Evolutionary conservation across 2,329 filamentous ascomycete genomes (phyloP).

Genomic region (Scytalidium lignicola): DNA sequence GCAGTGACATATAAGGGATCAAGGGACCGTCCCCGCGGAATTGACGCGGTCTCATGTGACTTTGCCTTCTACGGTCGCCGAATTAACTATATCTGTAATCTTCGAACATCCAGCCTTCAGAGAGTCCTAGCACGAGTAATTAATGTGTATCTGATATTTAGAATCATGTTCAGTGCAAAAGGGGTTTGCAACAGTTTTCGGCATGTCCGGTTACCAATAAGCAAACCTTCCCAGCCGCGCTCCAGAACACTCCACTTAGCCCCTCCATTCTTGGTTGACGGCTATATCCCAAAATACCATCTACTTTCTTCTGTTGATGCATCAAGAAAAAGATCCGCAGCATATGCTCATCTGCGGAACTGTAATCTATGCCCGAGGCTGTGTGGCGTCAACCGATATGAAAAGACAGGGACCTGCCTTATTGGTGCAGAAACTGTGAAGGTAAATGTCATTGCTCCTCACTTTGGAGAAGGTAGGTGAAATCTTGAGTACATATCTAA

Average conservation of each 20-base stretch:
- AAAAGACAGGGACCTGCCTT: constrained; percentile 72
- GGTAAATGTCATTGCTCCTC: constrained; percentile 79
- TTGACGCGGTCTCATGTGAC: not conserved
- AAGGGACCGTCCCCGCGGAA: no score
- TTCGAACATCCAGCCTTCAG: no score
- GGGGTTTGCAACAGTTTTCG: not conserved
- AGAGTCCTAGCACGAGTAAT: no score
- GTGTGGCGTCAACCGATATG: constrained; percentile 76
- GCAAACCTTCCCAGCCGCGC: not conserved
- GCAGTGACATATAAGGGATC: no score
- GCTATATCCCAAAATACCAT: constrained; percentile 70
- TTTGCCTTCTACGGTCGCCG: not conserved
- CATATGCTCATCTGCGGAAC: constrained; percentile 69
- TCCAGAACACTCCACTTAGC: constrained; percentile 42
- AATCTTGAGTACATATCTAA: not conserved
- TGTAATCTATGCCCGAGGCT: constrained; percentile 77
- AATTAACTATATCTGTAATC: not conserved
- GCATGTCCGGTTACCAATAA: not conserved
- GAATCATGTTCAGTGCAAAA: not conserved
- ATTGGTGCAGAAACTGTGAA: constrained; percentile 69
- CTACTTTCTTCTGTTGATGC: constrained; percentile 62
- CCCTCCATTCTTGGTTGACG: constrained; percentile 65
- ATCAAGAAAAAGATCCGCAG: constrained; percentile 66
- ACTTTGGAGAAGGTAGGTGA: constrained; percentile 67
- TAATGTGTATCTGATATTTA: not conserved